These are phyloP conservation scores for Moricandia arvensis DNA, from an alignment of 345 rosid genomes.

Conservation along the genomic window DNA sequence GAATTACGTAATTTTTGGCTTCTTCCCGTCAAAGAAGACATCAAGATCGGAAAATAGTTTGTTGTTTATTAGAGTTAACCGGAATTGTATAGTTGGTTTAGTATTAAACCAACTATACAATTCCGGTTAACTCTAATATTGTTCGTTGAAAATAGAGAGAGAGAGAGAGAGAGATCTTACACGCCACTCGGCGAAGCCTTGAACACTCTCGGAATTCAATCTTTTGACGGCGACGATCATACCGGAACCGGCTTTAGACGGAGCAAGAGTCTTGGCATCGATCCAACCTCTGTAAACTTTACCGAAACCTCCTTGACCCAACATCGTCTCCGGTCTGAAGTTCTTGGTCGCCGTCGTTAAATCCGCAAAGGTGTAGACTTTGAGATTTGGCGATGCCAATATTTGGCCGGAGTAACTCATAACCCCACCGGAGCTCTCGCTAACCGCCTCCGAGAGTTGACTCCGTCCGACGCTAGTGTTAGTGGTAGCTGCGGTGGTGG, in stretches of 20 bases:
- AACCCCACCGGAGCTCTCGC: constrained; percentile 37
- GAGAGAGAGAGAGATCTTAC: constrained; percentile 36
- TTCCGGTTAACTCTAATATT: too few species aligned
- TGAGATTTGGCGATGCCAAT: constrained; percentile 45
- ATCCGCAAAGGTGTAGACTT: constrained; percentile 57
- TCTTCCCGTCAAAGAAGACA: constrained; percentile 1
- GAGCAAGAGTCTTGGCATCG: constrained; percentile 56
- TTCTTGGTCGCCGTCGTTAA: constrained; percentile 59
- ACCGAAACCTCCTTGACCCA: constrained; percentile 89
- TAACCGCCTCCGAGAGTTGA: constrained; percentile 46
- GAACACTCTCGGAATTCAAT: constrained; percentile 60
- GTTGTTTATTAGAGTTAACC: not conserved
- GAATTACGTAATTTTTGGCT: not conserved
- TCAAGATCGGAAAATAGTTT: constrained; percentile 2
- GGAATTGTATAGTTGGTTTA: too few species aligned
- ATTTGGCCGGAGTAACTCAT: constrained; percentile 29
- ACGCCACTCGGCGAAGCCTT: constrained; percentile 84
- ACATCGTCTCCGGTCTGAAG: constrained; percentile 56
- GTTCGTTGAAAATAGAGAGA: not conserved
- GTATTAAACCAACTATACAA: too few species aligned
- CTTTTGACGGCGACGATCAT: constrained; percentile 76
- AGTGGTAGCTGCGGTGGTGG: constrained; percentile 33
- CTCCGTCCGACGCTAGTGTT: constrained; percentile 44
- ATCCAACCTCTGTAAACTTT: constrained; percentile 84
- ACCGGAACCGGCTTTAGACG: constrained; percentile 59